Evolutionary conservation across 768 basidiomycete genomes (phyloP).

Genomic region (Grammothele lineata): DNA sequence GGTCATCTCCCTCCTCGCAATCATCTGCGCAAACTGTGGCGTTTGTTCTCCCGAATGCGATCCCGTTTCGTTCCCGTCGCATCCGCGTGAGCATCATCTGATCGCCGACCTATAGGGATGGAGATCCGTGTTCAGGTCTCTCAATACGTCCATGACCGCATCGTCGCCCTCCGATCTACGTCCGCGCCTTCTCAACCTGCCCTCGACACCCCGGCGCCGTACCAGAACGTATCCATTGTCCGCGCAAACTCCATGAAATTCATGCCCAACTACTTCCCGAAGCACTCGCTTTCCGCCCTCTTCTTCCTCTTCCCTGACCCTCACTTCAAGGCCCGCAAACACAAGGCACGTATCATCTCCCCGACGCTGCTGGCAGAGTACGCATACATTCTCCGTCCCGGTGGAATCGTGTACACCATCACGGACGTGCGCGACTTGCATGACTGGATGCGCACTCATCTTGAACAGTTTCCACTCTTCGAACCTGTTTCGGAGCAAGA

Average conservation of each 20-base stretch:
- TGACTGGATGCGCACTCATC: constrained; percentile 91
- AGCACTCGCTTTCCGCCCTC: constrained; percentile 84
- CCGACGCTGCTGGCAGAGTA: constrained; percentile 97
- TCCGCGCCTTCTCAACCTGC: constrained; percentile 25
- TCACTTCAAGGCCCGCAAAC: constrained; percentile 96
- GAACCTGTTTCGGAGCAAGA: constrained; percentile 71
- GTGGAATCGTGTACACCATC: constrained; percentile 97
- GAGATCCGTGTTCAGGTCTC: constrained; percentile 97
- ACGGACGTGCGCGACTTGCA: constrained; percentile 95
- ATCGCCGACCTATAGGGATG: constrained; percentile 57
- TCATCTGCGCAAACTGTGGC: too few relatives aligned
- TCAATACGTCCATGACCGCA: constrained; percentile 92
- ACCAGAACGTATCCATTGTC: constrained; percentile 88
- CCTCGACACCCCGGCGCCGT: constrained; percentile 39
- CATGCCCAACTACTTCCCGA: constrained; percentile 90
- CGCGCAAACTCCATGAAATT: constrained; percentile 99
- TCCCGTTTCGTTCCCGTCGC: constrained; percentile 1
- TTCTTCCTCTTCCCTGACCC: constrained; percentile 99
- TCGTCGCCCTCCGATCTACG: constrained; percentile 82
- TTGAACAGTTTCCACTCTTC: constrained; percentile 87
- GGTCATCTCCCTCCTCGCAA: too few relatives aligned
- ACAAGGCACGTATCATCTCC: constrained; percentile 98
- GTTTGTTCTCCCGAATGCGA: background rate
- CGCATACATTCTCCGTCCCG: constrained; percentile 86
- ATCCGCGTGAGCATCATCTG: constrained; percentile 1